Base-by-base conservation (phyloP, 345 rosid species). In the Euclidium syriacum region DNA sequence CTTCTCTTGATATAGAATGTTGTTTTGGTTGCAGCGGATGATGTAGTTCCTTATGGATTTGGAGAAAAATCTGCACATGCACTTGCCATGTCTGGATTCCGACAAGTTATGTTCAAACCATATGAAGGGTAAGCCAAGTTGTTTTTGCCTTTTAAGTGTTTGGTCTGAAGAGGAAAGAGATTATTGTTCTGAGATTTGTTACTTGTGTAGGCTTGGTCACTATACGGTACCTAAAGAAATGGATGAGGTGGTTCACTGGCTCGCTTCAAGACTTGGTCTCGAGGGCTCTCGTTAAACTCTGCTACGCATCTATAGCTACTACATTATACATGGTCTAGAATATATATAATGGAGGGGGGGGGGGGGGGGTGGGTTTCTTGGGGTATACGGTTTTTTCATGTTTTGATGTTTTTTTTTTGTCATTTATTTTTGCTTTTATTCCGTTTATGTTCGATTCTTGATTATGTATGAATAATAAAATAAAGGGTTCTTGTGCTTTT, bases 181-280 rank as follows among this genome's bases (percentile, higher is more conserved):
- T 11, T 11, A 14, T 19, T 7, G 18, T 11, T 43, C 58, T 62
- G 53, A 68, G 46, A 41, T 51, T 42, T 46, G 16, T 47, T 1
- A 16, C 6, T 52, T 44, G 48, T 75, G 70, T 83, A 91, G 98
- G 74, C 83, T 88, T 49, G 98, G 92, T 62, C 95, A 88, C 68
- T 91, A 88, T 67, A 88, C 98, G 5, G 81, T 83, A n/a, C 96
- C 95, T 2, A 80, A 74, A 59, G 96, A 91, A 68, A 91, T 86
- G 95, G 78, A 79, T 2, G 95, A 85, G 65, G 77, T 88, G 48
- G 82, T 87, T 74, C 77, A 51, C 26, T 91, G 98, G 96, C 87
- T 88, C 26, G 61, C 83, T 3, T 38, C 80, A 47, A 84, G 82
- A 75, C 76, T 86, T 47, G 84, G 90, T 41, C 98, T 91, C 1